phyloP scores from a whole-genome alignment of 169 alveolate species.

The Cryptosporidium baileyi region DNA sequence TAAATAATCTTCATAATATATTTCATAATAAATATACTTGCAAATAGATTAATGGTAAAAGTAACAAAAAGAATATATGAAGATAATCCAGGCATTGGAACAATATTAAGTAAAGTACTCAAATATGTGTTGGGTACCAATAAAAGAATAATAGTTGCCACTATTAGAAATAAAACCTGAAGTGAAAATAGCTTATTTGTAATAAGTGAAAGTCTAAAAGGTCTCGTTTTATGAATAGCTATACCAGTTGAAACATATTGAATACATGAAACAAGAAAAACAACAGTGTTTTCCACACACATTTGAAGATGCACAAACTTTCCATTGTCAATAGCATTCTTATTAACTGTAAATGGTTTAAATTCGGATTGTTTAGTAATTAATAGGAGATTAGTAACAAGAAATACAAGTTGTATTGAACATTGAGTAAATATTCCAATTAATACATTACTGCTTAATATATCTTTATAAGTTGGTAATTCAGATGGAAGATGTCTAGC shows the following conservation, averaged over 20 bases:
- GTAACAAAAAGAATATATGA: background rate
- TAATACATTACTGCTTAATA: constrained; percentile 33
- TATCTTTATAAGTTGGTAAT: constrained; percentile 41
- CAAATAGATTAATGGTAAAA: background rate
- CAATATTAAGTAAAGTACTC: constrained; percentile 4
- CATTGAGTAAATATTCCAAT: constrained; percentile 35
- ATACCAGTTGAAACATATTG: constrained; percentile 57
- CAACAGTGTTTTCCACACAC: constrained; percentile 51
- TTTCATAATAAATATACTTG: constrained; percentile 12
- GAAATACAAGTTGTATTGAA: constrained; percentile 3
- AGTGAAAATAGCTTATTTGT: constrained; percentile 32
- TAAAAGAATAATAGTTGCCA: background rate
- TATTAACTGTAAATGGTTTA: background rate
- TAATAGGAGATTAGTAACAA: background rate
- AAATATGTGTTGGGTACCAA: background rate
- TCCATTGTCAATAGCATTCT: background rate
- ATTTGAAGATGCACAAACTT: background rate
- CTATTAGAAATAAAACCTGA: background rate
- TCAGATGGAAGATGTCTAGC: constrained; percentile 35
- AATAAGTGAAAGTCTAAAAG: constrained; percentile 40
- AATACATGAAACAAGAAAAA: constrained; percentile 44
- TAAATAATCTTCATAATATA: background rate
- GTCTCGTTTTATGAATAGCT: constrained; percentile 41
- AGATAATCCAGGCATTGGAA: constrained; percentile 15
- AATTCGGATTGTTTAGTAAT: constrained; percentile 14